These are phyloP conservation scores for Mortierella sp. DNA, from an alignment of 371 early-diverging fungal species.

Conservation along the genomic window DNA sequence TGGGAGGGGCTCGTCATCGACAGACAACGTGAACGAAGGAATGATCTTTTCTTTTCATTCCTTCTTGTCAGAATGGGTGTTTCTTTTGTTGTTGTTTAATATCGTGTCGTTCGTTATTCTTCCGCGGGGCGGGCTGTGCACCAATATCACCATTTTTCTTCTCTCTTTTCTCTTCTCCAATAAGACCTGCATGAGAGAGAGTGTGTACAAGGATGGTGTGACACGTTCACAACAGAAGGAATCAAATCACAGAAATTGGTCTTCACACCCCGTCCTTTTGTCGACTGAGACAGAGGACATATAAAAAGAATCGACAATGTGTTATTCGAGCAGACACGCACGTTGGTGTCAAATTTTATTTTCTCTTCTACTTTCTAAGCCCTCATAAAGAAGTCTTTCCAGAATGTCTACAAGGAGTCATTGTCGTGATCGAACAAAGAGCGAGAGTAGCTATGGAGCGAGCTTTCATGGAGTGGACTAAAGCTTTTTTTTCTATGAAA, in stretches of 20 bases:
- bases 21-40: not conserved
- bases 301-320: too few relatives aligned
- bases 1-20: not conserved
- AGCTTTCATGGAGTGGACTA: not conserved
- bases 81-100: not conserved
- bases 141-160: too few relatives aligned
- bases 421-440: not conserved
- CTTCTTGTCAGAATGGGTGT: not conserved
- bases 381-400: too few relatives aligned
- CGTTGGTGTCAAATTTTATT: too few relatives aligned
- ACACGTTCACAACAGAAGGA: not conserved
- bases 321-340: too few relatives aligned
- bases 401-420: too few relatives aligned
- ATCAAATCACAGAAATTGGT: not conserved
- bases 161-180: too few relatives aligned
- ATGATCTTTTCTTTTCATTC: not conserved
- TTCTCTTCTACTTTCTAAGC: too few relatives aligned
- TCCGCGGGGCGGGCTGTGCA: not conserved
- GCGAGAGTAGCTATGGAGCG: not conserved
- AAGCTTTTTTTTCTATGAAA: not conserved
- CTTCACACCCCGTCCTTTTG: too few relatives aligned
- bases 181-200: too few relatives aligned
- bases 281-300: too few relatives aligned
- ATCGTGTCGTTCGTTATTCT: not conserved
- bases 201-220: not conserved